Evolutionary conservation across 2,329 filamentous ascomycete genomes (phyloP).

Genomic region (Cercospora beticola): DNA sequence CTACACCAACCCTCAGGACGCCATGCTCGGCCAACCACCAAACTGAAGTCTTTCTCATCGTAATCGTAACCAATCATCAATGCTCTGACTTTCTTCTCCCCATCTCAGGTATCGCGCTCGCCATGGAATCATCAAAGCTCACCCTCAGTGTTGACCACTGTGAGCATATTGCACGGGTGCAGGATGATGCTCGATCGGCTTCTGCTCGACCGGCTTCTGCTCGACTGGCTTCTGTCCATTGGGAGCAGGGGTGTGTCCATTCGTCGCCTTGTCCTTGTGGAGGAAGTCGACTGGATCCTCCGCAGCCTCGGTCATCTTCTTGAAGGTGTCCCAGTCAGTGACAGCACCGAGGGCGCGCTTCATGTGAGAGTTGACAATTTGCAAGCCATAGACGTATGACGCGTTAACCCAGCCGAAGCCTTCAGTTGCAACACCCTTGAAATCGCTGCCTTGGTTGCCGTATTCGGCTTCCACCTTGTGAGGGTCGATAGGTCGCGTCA

Average conservation of each 20-base stretch:
- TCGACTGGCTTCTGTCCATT: slow-evolving; percentile 13
- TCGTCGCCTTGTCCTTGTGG: slow-evolving; percentile 11
- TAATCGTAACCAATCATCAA: slow-evolving; percentile 3
- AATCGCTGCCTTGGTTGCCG: slow-evolving; percentile 92
- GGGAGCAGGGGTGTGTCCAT: background rate
- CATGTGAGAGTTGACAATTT: slow-evolving; percentile 86
- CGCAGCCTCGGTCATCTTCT: slow-evolving; percentile 52
- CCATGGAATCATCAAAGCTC: background rate
- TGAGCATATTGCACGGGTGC: slow-evolving; percentile 22
- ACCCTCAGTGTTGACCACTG: background rate
- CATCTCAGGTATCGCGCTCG: background rate
- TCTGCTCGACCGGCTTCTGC: background rate
- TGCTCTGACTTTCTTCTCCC: background rate
- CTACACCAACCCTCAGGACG: background rate
- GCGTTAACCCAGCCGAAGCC: slow-evolving; percentile 99
- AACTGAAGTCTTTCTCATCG: background rate
- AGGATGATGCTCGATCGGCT: slow-evolving; percentile 18
- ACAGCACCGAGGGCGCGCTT: slow-evolving; percentile 82
- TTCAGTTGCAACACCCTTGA: slow-evolving; percentile 93
- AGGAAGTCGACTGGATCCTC: slow-evolving; percentile 13
- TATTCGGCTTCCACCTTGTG: slow-evolving; percentile 96
- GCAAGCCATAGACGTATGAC: slow-evolving; percentile 90
- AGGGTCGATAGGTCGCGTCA: slow-evolving; percentile 83
- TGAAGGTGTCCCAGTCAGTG: slow-evolving; percentile 81
- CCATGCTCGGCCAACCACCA: background rate